Evolutionary conservation across 257 asterid genomes (phyloP), one percentile per base, ranked within the genome.

Genomic region (Jaltomata sinuosa): DNA sequence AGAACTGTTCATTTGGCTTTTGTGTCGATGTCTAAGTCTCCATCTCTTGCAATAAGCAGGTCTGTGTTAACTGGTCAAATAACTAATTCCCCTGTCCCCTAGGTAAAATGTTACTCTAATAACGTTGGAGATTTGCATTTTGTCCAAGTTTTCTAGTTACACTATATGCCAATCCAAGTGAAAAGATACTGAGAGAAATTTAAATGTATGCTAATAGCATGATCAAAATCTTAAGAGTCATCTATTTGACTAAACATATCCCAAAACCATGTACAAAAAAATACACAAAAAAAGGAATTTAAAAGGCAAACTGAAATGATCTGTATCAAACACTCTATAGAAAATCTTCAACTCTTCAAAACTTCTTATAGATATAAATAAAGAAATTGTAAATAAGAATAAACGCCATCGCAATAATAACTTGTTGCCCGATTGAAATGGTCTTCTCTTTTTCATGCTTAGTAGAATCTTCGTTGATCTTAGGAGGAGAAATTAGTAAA

Each of bases 341-440:
- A 40, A 71, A 11, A n/a, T n/a, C 54, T 11, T 34, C 8, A 34
- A 59, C 34, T 36, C 34, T 57, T 85, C 61, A 88, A 52, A 87
- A 80, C 72, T 65, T 6, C 29, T 87, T 87, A 84, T 82, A 90
- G 88, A 90, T 31, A 69, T 68, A 87, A 81, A 85, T n/a, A 3
- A 87, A 79, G 80, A 93, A 16, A 65, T 91, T 92, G 74, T 85
- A 92, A 84, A 89, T 8, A 83, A 93, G 83, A 72, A 88, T 87
- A 1, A 92, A 25, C 14, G 90, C 42, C 54, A 93, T 62, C 25
- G 87, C 86, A 80, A 90, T 22, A 19, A 91, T 74, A 79, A 92
- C 47, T 86, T 94, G 99, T 54, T 92, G 93, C 65, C 83, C 61
- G 83, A 95, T 69, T 54, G 99, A 93, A 84, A 95, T 84, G 55